phyloP scores from a whole-genome alignment of 805 yeast species.

The Wickerhamiella kazuoi region DNA sequence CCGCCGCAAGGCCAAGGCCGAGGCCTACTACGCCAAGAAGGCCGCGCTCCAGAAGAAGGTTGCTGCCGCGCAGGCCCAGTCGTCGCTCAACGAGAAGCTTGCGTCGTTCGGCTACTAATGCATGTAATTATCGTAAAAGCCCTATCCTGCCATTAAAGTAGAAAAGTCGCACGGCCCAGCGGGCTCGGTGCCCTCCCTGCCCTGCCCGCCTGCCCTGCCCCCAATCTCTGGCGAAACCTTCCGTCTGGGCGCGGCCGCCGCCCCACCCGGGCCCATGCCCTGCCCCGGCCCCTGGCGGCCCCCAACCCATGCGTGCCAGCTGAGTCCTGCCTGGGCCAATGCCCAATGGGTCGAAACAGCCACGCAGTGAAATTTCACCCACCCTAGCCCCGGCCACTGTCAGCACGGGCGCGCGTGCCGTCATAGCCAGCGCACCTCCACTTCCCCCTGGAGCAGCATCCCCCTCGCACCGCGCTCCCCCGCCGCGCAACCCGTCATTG shows the following conservation, averaged over 20 bases:
- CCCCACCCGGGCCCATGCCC: background rate
- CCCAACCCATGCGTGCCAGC: background rate
- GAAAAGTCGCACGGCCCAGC: too few species aligned
- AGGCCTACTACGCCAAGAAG: constrained; percentile 99
- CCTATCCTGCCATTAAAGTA: too few species aligned
- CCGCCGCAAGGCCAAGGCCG: constrained; percentile 97
- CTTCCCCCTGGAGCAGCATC: background rate
- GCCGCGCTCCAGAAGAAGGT: constrained; percentile 87
- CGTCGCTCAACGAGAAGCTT: constrained; percentile 83
- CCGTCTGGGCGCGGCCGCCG: background rate
- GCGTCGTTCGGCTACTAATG: constrained; percentile 93
- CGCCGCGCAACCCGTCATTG: too few species aligned
- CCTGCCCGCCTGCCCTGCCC: too few species aligned
- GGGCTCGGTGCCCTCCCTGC: too few species aligned
- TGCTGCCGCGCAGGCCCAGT: constrained; percentile 65
- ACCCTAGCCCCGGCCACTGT: background rate
- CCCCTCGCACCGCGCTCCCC: background rate
- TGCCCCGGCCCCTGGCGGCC: background rate
- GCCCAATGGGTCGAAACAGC: background rate
- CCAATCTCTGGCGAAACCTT: background rate
- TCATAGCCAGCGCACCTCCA: background rate
- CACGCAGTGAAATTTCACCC: background rate
- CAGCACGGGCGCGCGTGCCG: background rate
- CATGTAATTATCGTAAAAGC: background rate
- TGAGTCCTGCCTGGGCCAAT: background rate